phyloP scores from a whole-genome alignment of 2,329 filamentous ascomycete species.

The Mycosphaerella arachidis region DNA sequence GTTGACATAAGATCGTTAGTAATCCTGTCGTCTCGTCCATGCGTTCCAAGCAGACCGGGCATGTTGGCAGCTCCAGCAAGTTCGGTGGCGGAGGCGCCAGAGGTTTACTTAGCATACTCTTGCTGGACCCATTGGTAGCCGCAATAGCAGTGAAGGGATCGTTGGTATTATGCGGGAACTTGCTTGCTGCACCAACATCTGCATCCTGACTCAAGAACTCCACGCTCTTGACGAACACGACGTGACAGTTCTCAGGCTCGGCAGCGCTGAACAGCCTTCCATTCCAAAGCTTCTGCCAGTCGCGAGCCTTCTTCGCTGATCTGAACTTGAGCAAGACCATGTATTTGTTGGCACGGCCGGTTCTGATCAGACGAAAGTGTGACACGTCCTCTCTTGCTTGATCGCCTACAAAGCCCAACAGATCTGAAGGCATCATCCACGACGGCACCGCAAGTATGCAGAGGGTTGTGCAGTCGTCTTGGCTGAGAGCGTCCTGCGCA shows the following conservation, averaged over 20 bases:
- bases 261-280: slow-evolving; percentile 76
- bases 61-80: slow-evolving; percentile 87
- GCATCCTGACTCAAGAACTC: slow-evolving; percentile 65
- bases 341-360: slow-evolving; percentile 81
- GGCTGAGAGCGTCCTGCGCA: slow-evolving; percentile 34
- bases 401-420: slow-evolving; percentile 87
- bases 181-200: slow-evolving; percentile 48
- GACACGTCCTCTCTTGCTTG: slow-evolving; percentile 80
- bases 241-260: slow-evolving; percentile 87
- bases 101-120: slow-evolving; percentile 48
- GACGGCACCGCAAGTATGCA: slow-evolving; percentile 93
- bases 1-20: slow-evolving; percentile 92
- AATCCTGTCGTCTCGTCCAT: slow-evolving; percentile 98
- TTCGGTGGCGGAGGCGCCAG: slow-evolving; percentile 73
- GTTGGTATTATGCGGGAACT: slow-evolving; percentile 56
- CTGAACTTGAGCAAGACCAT: slow-evolving; percentile 95
- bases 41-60: slow-evolving; percentile 89
- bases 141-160: slow-evolving; percentile 55
- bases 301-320: slow-evolving; percentile 64
- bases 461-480: slow-evolving; percentile 75
- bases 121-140: slow-evolving; percentile 32
- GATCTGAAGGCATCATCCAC: slow-evolving; percentile 86
- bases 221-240: slow-evolving; percentile 89
- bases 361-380: slow-evolving; percentile 92
- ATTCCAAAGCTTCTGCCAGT: slow-evolving; percentile 84